Conservation (phyloP, 2,329 filamentous ascomycete species). For the Xylaria sp. region DNA sequence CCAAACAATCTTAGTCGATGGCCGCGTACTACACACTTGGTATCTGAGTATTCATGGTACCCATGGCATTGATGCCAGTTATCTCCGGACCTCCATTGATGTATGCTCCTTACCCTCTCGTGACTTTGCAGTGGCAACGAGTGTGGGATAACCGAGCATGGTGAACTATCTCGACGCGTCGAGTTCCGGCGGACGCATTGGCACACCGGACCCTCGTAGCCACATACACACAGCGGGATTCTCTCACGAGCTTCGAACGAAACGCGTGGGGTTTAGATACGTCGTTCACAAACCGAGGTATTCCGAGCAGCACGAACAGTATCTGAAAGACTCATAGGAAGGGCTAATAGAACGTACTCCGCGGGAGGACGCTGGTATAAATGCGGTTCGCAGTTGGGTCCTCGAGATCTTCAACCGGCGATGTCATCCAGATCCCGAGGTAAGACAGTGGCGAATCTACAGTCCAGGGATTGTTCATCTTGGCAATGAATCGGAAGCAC, state of each 20-base stretch:
- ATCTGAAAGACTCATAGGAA: constrained; percentile 38
- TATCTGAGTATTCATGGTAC: neutral
- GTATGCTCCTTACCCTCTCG: neutral
- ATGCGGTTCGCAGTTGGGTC: constrained; percentile 43
- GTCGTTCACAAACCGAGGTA: constrained; percentile 32
- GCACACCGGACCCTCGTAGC: constrained; percentile 9
- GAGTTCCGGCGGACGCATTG: neutral
- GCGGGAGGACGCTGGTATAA: constrained; percentile 35
- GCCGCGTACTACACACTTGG: neutral
- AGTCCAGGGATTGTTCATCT: neutral
- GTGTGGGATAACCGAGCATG: neutral
- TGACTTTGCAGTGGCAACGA: neutral
- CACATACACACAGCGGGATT: constrained; percentile 29
- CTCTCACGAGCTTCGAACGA: constrained; percentile 15
- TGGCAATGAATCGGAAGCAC: neutral
- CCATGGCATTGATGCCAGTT: too few species aligned
- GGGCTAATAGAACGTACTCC: constrained; percentile 42
- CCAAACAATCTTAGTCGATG: neutral
- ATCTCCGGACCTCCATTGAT: neutral
- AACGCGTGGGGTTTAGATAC: constrained; percentile 4
- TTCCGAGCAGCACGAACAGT: constrained; percentile 31
- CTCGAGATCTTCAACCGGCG: constrained; percentile 42
- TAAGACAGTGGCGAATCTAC: constrained; percentile 24
- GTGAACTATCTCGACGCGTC: neutral
- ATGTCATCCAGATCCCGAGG: constrained; percentile 42